Evolutionary conservation across 208 protist species (phyloP).

Genomic region (Leishmania major): DNA sequence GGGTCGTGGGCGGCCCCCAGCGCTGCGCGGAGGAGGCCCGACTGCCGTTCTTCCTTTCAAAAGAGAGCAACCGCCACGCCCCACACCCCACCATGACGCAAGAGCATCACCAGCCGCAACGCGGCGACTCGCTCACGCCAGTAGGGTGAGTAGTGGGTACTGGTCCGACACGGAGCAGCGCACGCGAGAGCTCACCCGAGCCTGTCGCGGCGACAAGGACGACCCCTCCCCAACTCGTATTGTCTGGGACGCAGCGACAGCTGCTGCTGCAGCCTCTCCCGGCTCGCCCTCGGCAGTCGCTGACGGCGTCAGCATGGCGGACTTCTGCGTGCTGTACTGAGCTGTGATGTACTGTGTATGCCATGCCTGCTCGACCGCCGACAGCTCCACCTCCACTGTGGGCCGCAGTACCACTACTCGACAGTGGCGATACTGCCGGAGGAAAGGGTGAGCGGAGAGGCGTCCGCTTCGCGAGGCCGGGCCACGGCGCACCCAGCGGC

Average conservation of each 20-base stretch:
- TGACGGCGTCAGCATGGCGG: neutral
- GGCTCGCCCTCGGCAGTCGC: neutral
- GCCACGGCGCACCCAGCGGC: conserved; percentile 25
- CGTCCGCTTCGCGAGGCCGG: conserved; percentile 38
- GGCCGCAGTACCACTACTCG: conserved; percentile 66
- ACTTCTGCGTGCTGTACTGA: conserved; percentile 1
- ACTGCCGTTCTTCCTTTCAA: neutral
- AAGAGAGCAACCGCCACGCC: neutral
- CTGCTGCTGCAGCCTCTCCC: neutral
- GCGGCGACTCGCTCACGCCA: conserved; percentile 30
- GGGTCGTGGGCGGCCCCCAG: neutral
- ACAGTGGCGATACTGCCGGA: conserved; percentile 41
- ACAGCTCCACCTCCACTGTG: conserved; percentile 43
- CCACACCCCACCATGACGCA: neutral
- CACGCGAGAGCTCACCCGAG: conserved; percentile 24
- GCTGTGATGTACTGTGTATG: conserved; percentile 30
- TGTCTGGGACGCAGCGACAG: neutral
- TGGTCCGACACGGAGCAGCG: conserved; percentile 69
- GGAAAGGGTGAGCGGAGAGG: conserved; percentile 39
- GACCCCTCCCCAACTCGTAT: neutral
- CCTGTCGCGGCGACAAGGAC: conserved; percentile 3
- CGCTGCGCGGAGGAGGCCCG: neutral
- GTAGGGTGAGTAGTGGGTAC: conserved; percentile 71
- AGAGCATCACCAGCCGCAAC: neutral
- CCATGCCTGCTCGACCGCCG: conserved; percentile 46